These are phyloP conservation scores for Annulohypoxylon stygium DNA, from an alignment of 495 filamentous ascomycete species.

Conservation along the genomic window DNA sequence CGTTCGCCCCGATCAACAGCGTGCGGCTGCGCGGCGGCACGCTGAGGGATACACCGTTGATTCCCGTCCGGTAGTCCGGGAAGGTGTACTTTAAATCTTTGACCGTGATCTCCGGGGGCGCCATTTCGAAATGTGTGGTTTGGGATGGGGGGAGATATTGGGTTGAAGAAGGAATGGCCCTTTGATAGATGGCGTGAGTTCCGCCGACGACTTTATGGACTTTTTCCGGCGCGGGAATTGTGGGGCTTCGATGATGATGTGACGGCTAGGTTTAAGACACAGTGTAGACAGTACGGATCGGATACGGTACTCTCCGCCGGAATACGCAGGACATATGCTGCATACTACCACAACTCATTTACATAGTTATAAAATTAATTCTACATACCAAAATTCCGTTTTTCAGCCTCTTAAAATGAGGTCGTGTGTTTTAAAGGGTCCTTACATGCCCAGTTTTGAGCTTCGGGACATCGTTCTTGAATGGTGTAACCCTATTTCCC, in stretches of 20 bases:
- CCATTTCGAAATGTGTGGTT: constrained; percentile 1
- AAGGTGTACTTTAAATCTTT: constrained; percentile 88
- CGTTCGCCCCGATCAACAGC: constrained; percentile 95
- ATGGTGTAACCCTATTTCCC: too few relatives aligned
- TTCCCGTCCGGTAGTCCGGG: constrained; percentile 80
- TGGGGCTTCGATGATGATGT: constrained; percentile 30
- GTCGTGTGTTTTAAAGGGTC: too few relatives aligned
- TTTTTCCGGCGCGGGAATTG: constrained; percentile 21
- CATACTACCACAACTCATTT: too few relatives aligned
- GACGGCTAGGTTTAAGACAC: constrained; percentile 19
- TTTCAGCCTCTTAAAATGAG: too few relatives aligned
- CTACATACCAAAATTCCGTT: too few relatives aligned
- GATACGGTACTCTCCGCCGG: constrained; percentile 37
- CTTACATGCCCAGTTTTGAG: too few relatives aligned
- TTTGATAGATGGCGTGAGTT: not conserved
- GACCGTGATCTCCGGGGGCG: constrained; percentile 68
- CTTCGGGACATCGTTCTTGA: too few relatives aligned
- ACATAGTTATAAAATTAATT: too few relatives aligned
- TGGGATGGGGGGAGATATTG: not conserved
- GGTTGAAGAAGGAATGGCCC: not conserved
- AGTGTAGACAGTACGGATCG: constrained; percentile 27
- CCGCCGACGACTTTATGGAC: constrained; percentile 20
- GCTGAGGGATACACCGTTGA: constrained; percentile 75
- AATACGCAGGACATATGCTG: constrained; percentile 28
- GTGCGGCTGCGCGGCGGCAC: constrained; percentile 89